phyloP scores from a whole-genome alignment of 208 protist species.

The Acanthamoeba polyphaga region DNA sequence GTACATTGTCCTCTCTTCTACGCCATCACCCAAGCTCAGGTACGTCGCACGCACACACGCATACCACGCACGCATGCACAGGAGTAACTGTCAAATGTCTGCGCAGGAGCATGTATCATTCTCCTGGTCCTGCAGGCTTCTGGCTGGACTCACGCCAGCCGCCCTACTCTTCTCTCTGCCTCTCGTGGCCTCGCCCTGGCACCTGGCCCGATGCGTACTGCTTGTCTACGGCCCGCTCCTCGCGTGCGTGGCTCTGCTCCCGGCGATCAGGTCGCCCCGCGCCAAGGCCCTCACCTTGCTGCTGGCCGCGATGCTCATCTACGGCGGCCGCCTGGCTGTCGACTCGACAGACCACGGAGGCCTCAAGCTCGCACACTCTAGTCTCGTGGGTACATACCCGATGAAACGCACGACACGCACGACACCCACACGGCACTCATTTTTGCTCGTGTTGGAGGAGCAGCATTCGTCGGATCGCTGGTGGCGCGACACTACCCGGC shows the following conservation, averaged over 20 bases:
- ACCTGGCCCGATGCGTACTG: background rate
- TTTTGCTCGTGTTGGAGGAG: too few species aligned
- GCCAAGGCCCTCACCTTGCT: background rate
- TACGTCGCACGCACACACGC: background rate
- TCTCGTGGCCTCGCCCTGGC: background rate
- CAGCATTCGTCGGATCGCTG: background rate
- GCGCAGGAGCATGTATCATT: background rate
- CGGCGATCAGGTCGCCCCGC: background rate
- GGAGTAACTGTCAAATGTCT: background rate
- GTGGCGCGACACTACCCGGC: background rate
- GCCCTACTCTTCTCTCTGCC: background rate
- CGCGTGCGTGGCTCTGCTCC: background rate
- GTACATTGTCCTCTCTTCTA: constrained; percentile 34
- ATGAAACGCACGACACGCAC: too few species aligned
- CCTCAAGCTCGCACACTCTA: background rate
- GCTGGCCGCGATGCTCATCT: background rate
- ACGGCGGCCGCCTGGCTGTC: background rate
- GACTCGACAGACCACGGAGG: background rate
- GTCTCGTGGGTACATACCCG: background rate
- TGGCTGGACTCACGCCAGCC: background rate
- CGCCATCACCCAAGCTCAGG: background rate
- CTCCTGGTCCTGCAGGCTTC: background rate
- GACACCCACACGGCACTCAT: too few species aligned
- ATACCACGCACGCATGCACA: background rate
- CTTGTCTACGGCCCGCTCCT: background rate